These are phyloP conservation scores for Coccomyxa subellipsoidea DNA, from an alignment of 163 green algal genomes.

Conservation along the genomic window DNA sequence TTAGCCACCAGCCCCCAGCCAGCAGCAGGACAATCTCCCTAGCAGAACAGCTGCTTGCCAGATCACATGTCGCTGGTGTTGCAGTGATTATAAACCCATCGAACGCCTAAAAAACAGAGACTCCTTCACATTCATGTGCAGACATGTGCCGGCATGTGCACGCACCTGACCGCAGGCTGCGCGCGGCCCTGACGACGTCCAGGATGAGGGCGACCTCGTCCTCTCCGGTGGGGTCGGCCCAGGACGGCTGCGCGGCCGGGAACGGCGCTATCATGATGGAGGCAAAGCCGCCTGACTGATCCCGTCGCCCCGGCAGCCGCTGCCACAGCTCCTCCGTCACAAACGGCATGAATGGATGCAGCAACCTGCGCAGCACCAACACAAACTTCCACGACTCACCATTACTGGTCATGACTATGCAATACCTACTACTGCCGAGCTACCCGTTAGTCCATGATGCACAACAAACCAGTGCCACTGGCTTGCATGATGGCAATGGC, in stretches of 20 bases:
- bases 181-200: constrained; percentile 36
- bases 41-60: too few relatives aligned
- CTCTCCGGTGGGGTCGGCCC: constrained; percentile 61
- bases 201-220: constrained; percentile 60
- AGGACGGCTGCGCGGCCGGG: constrained; percentile 48
- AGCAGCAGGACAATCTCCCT: too few relatives aligned
- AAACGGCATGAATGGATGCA: constrained; percentile 99
- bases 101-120: too few relatives aligned
- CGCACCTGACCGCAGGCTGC: constrained; percentile 50
- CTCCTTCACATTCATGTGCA: too few relatives aligned
- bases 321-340: constrained; percentile 99
- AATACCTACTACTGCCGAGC: too few relatives aligned
- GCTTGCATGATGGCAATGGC: too few relatives aligned
- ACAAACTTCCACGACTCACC: background rate
- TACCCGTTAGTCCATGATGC: too few relatives aligned
- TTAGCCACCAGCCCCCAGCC: too few relatives aligned
- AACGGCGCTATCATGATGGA: constrained; percentile 91
- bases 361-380: constrained; percentile 65
- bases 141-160: background rate
- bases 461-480: too few relatives aligned
- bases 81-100: too few relatives aligned
- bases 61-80: too few relatives aligned
- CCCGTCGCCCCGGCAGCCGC: constrained; percentile 68
- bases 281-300: constrained; percentile 9
- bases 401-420: too few relatives aligned